Evolutionary conservation across 2,329 filamentous ascomycete species (phyloP), one percentile per base, ranked within the genome.

Genomic region (Colletotrichum sp.): DNA sequence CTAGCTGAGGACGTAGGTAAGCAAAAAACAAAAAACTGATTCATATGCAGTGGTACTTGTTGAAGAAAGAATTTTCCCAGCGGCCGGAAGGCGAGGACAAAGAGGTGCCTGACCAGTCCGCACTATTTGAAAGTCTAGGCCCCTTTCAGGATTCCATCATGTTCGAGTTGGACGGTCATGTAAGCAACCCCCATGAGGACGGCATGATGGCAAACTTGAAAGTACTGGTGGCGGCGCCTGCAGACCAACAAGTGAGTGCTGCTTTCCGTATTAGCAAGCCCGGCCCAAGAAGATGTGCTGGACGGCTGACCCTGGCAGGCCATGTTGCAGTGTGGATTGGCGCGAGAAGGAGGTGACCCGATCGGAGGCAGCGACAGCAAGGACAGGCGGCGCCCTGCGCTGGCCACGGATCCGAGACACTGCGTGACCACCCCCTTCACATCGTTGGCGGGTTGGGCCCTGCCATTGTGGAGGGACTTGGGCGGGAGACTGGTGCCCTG

Each of bases 341-440:
- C 36, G 16, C 36, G 24, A 65, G 65, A 24, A 28, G 32, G 44
- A 67, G 67, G 67, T 60, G 67, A 69, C 30, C 13, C 18, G 30
- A 32, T 62, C 57, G 55, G 55, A 70, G 57, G 59, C 64, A 39
- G 70, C 32, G 57, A 76, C 69, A 57, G 69, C 57, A 69, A 60
- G 67, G 32, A 65, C 71, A 71, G 67, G 49, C 68, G 72, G 49
- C 72, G 68, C 32, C 67, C 72, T 71, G 73, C 62, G 70, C 70
- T 68, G 73, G 64, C 70, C 73, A 76, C 73, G 73, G 73, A 76
- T 76, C 73, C 73, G 73, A 76, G 73, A 76, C 73, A 76, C 73
- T 76, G 73, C 70, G 73, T 76, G 73, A 76, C 73, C 73, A 24
- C 71, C 63, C 60, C 60, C 39, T 44, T 62, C 34, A 39, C 30